Evolutionary conservation across 352 stramenopile species (phyloP), one percentile per base, ranked within the genome.

Genomic region (Phytophthora sp.): DNA sequence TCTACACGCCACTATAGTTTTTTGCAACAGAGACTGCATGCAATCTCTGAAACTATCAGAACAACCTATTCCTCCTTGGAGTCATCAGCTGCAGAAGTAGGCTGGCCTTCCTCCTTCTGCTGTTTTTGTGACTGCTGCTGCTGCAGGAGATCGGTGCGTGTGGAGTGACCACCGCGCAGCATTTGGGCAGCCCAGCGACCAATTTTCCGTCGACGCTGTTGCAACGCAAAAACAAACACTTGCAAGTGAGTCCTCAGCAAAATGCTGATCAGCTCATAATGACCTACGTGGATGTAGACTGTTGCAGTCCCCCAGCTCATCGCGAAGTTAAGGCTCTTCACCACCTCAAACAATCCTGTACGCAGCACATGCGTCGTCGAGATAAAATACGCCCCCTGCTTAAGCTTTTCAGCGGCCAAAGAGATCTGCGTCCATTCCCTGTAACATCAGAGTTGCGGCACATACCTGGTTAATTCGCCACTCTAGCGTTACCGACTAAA

Each of bases 251-350:
- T 43, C 39, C 3, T 56, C 20, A 3, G 21, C 24, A 26, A 42
- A 37, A 8, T 1, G 54, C 18, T 17, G 17, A 15, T 37, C 17
- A 32, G 15, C 23, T 10, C 18, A 13, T 52, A 18, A 11, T 0
- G 26, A 85, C 84, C 37, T 79, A 95, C 87, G 26, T 96, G 87
- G n/a, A 96, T 67, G 66, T 92, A 96, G 23, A 94, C 71, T 48
- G 84, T 94, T 48, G 80, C 83, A 0, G 70, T 82, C 41, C 87
- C 87, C 87, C 85, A 96, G 70, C 87, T 94, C 87, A 94, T 94
- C 26, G 70, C 66, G 54, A 92, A 90, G 26, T 81, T 83, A 31
- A 77, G 39, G 49, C 72, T 89, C 66, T 89, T 87, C 30, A 94
- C 69, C 46, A 96, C 85, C 66, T 96, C 87, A 45, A 94, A 96